Conservation (phyloP, 345 rosid genomes). For the Murraya paniculata region DNA sequence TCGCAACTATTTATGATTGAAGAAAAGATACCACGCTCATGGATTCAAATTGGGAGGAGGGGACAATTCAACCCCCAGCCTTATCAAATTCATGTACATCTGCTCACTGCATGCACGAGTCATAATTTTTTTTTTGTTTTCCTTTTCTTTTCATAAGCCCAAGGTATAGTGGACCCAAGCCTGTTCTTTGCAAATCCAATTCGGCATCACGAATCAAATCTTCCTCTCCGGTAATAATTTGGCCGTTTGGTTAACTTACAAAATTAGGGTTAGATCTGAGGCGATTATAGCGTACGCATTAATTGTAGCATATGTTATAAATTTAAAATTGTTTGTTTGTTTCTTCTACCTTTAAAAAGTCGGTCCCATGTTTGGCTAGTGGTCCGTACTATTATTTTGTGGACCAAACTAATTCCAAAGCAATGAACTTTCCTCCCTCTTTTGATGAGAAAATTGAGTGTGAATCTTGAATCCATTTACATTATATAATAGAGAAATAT, state of each 20-base stretch:
- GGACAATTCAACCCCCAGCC: conserved; percentile 15
- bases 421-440: background rate
- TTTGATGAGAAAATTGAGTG: background rate
- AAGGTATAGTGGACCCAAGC: conserved; percentile 16
- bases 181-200: background rate
- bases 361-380: conserved; percentile 8
- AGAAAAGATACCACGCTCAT: background rate
- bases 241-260: background rate
- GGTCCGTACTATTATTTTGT: background rate
- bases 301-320: background rate
- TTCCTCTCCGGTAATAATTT: background rate
- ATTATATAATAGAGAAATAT: background rate
- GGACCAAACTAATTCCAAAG: conserved; percentile 12
- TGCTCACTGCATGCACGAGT: background rate
- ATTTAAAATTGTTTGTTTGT: background rate
- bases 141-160: conserved; percentile 24
- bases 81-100: background rate
- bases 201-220: background rate
- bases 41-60: background rate
- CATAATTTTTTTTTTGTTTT: background rate
- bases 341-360: background rate
- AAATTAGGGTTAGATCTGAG: background rate
- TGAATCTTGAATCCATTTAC: background rate
- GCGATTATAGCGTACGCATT: background rate
- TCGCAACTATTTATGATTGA: conserved; percentile 2